These are phyloP conservation scores for Calonectria fujianensis DNA, from an alignment of 2,329 filamentous ascomycete species.

Conservation along the genomic window DNA sequence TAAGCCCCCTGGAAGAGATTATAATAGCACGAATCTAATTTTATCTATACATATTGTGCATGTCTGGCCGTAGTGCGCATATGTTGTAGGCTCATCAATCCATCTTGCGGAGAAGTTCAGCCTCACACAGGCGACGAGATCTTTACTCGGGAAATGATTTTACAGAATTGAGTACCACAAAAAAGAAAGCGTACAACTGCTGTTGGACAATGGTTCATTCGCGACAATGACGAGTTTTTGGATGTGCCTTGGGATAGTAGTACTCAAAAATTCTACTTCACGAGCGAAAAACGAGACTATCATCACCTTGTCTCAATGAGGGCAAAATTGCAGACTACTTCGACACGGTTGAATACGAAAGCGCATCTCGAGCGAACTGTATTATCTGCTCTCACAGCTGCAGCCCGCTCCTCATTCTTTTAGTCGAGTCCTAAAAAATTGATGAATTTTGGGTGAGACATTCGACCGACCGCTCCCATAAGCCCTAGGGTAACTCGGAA, in stretches of 20 bases:
- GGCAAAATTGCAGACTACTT: neutral
- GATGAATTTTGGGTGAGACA: neutral
- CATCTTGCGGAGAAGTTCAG: neutral
- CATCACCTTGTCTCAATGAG: neutral
- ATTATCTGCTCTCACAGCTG: neutral
- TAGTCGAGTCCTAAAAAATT: neutral
- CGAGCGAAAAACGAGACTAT: neutral
- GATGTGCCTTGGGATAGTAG: neutral
- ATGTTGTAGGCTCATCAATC: neutral
- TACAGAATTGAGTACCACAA: neutral
- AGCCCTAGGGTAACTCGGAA: conserved; percentile 5
- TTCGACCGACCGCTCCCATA: neutral
- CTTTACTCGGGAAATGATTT: neutral
- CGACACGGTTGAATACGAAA: neutral
- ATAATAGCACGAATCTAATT: neutral
- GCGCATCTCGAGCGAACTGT: neutral
- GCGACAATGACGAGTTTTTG: neutral
- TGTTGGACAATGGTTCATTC: neutral
- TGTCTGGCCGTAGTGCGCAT: neutral
- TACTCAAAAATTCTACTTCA: neutral
- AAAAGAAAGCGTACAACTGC: neutral
- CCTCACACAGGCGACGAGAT: neutral
- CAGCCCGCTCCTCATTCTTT: neutral
- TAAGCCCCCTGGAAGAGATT: neutral
- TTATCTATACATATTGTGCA: neutral